Conservation (phyloP, 2,329 filamentous ascomycete genomes). For the Beauveria rudraprayagi region DNA sequence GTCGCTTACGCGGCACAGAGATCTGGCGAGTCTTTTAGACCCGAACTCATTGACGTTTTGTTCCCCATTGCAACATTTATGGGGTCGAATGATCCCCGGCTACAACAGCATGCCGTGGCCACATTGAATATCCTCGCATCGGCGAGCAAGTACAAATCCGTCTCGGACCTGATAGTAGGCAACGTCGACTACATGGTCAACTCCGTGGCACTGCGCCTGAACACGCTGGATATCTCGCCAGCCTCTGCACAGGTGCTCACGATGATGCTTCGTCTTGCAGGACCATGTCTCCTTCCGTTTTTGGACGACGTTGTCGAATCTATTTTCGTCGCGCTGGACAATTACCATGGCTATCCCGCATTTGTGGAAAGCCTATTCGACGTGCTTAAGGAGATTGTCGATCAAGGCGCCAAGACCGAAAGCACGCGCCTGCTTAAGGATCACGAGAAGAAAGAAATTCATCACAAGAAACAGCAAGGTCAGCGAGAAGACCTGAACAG, state of each 20-base stretch:
- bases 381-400: constrained; percentile 73
- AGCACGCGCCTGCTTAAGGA: constrained; percentile 36
- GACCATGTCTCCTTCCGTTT: constrained; percentile 73
- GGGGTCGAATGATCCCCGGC: constrained; percentile 56
- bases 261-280: constrained; percentile 90
- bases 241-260: constrained; percentile 82
- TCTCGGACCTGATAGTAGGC: constrained; percentile 72
- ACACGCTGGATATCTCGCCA: constrained; percentile 85
- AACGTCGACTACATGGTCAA: constrained; percentile 98
- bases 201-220: constrained; percentile 78
- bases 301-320: constrained; percentile 86
- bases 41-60: constrained; percentile 81
- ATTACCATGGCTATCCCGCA: constrained; percentile 84
- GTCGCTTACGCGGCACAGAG: constrained; percentile 67
- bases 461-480: constrained; percentile 35
- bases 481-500: constrained; percentile 31
- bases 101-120: constrained; percentile 75
- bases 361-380: constrained; percentile 81
- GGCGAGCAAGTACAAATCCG: constrained; percentile 65
- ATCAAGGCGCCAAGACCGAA: constrained; percentile 63
- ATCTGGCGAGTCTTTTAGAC: constrained; percentile 60
- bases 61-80: constrained; percentile 89
- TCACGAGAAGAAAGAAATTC: constrained; percentile 24
- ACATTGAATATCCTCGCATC: constrained; percentile 73
- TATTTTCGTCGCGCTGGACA: constrained; percentile 87